Conservation (phyloP, 2,329 filamentous ascomycete species). For the Aureobasidium namibiae region DNA sequence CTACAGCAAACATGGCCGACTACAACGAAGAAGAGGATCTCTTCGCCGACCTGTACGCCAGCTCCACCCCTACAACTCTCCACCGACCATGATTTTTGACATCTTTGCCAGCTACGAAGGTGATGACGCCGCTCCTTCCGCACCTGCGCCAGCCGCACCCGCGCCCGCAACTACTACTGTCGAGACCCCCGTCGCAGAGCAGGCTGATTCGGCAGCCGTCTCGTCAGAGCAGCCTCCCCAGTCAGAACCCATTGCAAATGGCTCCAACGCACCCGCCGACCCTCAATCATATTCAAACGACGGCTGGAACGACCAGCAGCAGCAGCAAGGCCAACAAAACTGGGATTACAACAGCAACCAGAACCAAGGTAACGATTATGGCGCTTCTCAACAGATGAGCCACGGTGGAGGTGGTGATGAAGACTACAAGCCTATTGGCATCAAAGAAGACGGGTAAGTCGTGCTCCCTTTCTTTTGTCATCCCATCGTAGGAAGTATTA, state of each 20-base stretch:
- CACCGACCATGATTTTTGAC: constrained; percentile 2
- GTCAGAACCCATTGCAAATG: constrained; percentile 13
- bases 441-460: constrained; percentile 89
- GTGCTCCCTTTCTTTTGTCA: constrained; percentile 22
- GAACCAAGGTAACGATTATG: constrained; percentile 18
- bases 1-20: constrained; percentile 57
- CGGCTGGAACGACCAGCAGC: constrained; percentile 7
- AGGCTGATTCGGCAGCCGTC: neutral
- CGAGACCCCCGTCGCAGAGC: neutral
- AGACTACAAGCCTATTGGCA: constrained; percentile 51
- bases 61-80: neutral
- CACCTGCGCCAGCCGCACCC: neutral
- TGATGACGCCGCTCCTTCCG: constrained; percentile 42
- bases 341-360: constrained; percentile 11
- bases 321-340: constrained; percentile 6
- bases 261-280: neutral
- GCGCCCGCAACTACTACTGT: constrained; percentile 7
- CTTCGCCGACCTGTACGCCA: constrained; percentile 83
- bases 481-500: neutral
- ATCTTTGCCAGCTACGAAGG: constrained; percentile 52
- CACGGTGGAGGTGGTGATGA: constrained; percentile 25
- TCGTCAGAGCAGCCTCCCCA: neutral
- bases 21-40: constrained; percentile 81
- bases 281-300: neutral
- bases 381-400: constrained; percentile 20